Evolutionary conservation across 768 basidiomycete genomes (phyloP), one percentile per base, ranked within the genome.

Genomic region (Saitozyma sp.): DNA sequence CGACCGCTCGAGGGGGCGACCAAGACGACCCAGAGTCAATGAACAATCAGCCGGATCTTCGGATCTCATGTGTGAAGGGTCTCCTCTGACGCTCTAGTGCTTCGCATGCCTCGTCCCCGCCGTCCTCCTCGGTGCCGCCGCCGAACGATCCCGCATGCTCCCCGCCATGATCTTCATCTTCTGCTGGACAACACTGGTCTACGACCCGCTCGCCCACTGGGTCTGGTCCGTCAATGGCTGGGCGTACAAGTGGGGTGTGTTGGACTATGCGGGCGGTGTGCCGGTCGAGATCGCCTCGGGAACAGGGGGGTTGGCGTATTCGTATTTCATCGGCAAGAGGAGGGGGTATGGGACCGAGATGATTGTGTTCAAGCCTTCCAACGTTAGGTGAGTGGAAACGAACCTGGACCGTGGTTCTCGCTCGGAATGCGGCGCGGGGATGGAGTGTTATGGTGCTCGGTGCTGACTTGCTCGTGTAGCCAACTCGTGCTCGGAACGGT

Each of bases 251-350:
- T 83, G 90, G 56, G 94, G 92, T 14, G 89, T 80, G 7, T 66
- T 78, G 20, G 79, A 76, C 94, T 59, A 95, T 64, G 94, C 94
- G 9, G 94, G 94, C 38, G 95, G 95, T 56, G 94, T 92, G 10
- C 95, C 95, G 19, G 92, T 99, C 64, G 94, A 99, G 76, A 97
- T 99, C 69, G 89, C 89, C 16, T 94, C 92, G 14, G 95, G 95
- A 52, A 87, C 87, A 0, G 92, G 92, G 0, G 95, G 91, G 1
- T 84, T 98, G 41, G 94, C 94, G 66, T 93, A 82, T 74, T 82
- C 89, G 29, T 79, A 79, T 71, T 96, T 88, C 78, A 88, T 99
- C 42, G 94, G 95, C 46, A 91, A 89, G 72, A 88, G 94, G 56
- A 83, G 89, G 40, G 94, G 93, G 0, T 97, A 91, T 66, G 94